Percentiles rank a stretch among this genome's conserved stretches.
Evolutionary conservation across 2,329 filamentous ascomycete genomes (phyloP).

Genomic region (Phialophora verrucosa): DNA sequence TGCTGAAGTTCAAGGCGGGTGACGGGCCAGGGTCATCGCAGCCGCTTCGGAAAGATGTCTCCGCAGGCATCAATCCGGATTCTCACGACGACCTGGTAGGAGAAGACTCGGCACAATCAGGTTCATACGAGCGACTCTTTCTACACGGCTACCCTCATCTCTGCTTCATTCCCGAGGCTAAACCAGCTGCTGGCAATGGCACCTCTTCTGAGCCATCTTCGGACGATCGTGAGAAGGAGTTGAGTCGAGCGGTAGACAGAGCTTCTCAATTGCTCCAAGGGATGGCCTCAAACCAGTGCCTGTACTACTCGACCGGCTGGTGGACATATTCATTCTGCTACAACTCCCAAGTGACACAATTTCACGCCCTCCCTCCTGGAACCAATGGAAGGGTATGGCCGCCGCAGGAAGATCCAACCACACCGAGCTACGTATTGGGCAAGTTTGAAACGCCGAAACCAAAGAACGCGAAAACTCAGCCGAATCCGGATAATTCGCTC

Average conservation of each 20-base stretch:
- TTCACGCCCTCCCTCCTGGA: constrained; percentile 77
- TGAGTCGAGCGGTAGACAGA: constrained; percentile 74
- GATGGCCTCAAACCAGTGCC: constrained; percentile 74
- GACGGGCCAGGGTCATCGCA: constrained; percentile 1
- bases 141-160: constrained; percentile 74
- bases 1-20: constrained; percentile 21
- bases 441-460: constrained; percentile 52
- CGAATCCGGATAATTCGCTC: constrained; percentile 37
- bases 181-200: constrained; percentile 65
- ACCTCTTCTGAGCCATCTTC: constrained; percentile 69
- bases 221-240: constrained; percentile 75
- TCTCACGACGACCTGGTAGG: constrained; percentile 40
- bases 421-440: constrained; percentile 78
- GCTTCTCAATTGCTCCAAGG: constrained; percentile 81
- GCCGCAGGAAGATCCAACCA: constrained; percentile 76
- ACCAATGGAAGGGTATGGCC: constrained; percentile 71
- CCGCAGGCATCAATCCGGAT: constrained; percentile 15
- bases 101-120: constrained; percentile 14
- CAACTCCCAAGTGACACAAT: constrained; percentile 83
- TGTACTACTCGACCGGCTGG: constrained; percentile 87
- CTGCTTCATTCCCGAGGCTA: constrained; percentile 79
- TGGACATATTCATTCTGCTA: constrained; percentile 98
- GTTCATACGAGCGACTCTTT: constrained; percentile 68
- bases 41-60: constrained; percentile 20
- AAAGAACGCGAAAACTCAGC: constrained; percentile 40